Evolutionary conservation across 2,329 filamentous ascomycete genomes (phyloP).

Genomic region (Alternaria viburni): DNA sequence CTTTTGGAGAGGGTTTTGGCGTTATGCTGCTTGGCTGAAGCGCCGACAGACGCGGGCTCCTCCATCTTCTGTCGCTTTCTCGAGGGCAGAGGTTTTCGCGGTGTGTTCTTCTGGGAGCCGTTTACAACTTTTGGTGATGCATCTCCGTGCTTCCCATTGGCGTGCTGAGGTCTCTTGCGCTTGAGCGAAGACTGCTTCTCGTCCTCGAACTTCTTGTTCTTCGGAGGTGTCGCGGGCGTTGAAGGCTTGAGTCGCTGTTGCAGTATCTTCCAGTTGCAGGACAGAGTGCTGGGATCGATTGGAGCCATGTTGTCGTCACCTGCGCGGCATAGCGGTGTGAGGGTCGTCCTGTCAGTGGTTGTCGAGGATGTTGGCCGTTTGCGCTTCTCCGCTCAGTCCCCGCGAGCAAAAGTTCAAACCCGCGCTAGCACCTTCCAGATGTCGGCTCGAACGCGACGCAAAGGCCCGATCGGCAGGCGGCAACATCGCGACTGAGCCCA

Average conservation of each 20-base stretch:
- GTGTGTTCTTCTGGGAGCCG: conserved; percentile 34
- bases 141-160: conserved; percentile 26
- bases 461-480: conserved; percentile 20
- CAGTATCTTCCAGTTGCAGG: conserved; percentile 78
- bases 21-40: conserved; percentile 40
- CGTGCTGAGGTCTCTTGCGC: conserved; percentile 39
- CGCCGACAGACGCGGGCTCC: conserved; percentile 41
- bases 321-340: conserved; percentile 35
- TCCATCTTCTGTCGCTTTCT: conserved; percentile 50
- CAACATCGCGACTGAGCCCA: conserved; percentile 36
- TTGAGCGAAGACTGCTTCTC: conserved; percentile 37
- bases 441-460: conserved; percentile 13
- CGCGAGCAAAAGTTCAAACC: conserved; percentile 30
- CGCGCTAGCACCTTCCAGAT: conserved; percentile 22
- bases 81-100: conserved; percentile 24
- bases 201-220: conserved; percentile 31
- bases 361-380: conserved; percentile 21
- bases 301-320: conserved; percentile 43
- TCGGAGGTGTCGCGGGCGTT: conserved; percentile 36
- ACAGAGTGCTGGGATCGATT: conserved; percentile 52
- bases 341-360: conserved; percentile 15
- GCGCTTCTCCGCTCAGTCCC: conserved; percentile 14
- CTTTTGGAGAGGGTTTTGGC: conserved; percentile 53
- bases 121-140: conserved; percentile 37
- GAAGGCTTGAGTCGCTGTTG: conserved; percentile 62